A percentile compares a stretch with the other conserved stretches of the same genome.
Evolutionary conservation across 192 early-diverging fungal genomes (phyloP).

Genomic region (Coemansia sp.): DNA sequence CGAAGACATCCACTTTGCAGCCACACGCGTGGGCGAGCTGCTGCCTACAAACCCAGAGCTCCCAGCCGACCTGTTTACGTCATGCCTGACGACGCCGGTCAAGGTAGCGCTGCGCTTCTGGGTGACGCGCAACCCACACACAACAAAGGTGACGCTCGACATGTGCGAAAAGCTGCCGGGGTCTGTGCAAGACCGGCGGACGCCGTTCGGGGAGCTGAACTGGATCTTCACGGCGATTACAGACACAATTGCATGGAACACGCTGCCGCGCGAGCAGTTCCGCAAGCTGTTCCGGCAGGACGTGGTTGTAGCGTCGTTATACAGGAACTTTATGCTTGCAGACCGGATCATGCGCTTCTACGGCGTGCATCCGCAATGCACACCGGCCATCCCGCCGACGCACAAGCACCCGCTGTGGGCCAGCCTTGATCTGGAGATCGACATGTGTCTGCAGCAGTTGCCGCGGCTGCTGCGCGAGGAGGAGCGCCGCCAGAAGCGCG

Average conservation of each 20-base stretch:
- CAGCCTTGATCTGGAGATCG: constrained; percentile 92
- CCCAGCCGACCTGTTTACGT: constrained; percentile 95
- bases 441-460: constrained; percentile 88
- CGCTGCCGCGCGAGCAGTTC: constrained; percentile 85
- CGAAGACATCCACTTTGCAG: constrained; percentile 94
- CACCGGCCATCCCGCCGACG: constrained; percentile 81
- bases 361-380: constrained; percentile 88
- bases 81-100: constrained; percentile 94
- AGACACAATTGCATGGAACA: constrained; percentile 98
- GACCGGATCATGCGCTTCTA: constrained; percentile 95
- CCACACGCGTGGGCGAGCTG: constrained; percentile 79
- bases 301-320: constrained; percentile 89
- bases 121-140: constrained; percentile 79
- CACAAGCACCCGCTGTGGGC: constrained; percentile 97
- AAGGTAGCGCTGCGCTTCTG: constrained; percentile 92
- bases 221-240: constrained; percentile 99
- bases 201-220: constrained; percentile 95
- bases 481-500: constrained; percentile 26
- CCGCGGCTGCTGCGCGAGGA: constrained; percentile 67
- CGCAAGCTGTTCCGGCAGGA: constrained; percentile 91
- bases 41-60: constrained; percentile 92
- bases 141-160: constrained; percentile 70
- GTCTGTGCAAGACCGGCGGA: constrained; percentile 82
- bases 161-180: constrained; percentile 73
- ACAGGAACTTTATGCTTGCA: constrained; percentile 93